Evolutionary conservation across 768 basidiomycete species (phyloP), one percentile per base, ranked within the genome.

Genomic region (Lactarius akahatsu): DNA sequence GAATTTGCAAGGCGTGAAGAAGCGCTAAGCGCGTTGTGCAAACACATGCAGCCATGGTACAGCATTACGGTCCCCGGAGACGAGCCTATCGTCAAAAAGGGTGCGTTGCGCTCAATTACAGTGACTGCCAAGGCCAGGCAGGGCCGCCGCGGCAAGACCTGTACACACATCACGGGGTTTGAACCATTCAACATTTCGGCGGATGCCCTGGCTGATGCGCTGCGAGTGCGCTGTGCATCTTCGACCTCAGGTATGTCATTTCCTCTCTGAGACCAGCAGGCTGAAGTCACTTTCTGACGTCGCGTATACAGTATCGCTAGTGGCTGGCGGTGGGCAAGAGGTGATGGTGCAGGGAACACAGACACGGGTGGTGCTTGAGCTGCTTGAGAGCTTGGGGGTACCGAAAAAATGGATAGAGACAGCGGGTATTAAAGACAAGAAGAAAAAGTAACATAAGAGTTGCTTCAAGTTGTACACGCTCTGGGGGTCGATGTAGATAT

Each of bases 261-360:
- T 26, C 55, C 3, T 57, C 57, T 18, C 40, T 61, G 26, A 55
- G 16, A 58, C 26, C 15, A 63, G 15, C 11, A 11, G 7, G 11
- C 18, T 63, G 1, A 32, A 28, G 4, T 11, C 8, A 2, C 8
- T 43, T 59, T 38, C 38, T 64, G 50, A 55, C 23, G 28, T 58
- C 26, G n/a, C 32, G 20, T 4, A 4, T 3, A 34, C 70, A 91
- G 90, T 89, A 18, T 83, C 86, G 0, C 84, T 86, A 1, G 62
- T 83, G n/a, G 79, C 78, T 6, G 88, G 89, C 0, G 78, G 83
- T 2, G 84, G 83, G 1, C 70, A 83, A 61, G 91, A 95, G 71
- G 86, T 97, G 10, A 78, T 90, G 68, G 88, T 96, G 0, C 95
- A 96, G 72, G 95, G 95, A 2, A 91, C 90, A 68, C 94, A 96